These are phyloP conservation scores for Heteromeles arbutifolia DNA, from an alignment of 306 rosid species.

Conservation along the genomic window DNA sequence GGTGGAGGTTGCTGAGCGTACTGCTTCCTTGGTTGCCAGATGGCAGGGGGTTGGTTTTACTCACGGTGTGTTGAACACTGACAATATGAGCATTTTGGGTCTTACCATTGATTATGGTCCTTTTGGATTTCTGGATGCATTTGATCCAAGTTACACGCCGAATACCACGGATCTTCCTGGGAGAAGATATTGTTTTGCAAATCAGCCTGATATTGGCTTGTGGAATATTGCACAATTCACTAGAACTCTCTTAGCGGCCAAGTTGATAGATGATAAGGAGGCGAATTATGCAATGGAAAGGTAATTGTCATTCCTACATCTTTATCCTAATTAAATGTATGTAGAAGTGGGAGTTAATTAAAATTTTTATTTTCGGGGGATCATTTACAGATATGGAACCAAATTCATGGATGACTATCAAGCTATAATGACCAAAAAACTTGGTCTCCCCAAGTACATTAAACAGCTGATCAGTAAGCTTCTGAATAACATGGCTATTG, in stretches of 20 bases:
- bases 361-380: slow-evolving; percentile 18
- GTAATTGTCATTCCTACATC: slow-evolving; percentile 33
- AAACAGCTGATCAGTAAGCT: slow-evolving; percentile 86
- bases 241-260: slow-evolving; percentile 57
- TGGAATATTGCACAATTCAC: slow-evolving; percentile 91
- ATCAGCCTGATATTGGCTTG: slow-evolving; percentile 94
- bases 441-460: slow-evolving; percentile 87
- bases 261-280: slow-evolving; percentile 81
- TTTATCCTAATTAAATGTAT: neutral
- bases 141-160: slow-evolving; percentile 94
- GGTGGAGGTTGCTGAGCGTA: slow-evolving; percentile 92
- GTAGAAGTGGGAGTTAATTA: slow-evolving; percentile 1
- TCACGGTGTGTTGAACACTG: slow-evolving; percentile 97
- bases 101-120: slow-evolving; percentile 96
- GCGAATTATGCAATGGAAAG: slow-evolving; percentile 96
- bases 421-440: slow-evolving; percentile 88
- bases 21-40: slow-evolving; percentile 83
- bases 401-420: slow-evolving; percentile 96
- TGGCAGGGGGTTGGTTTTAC: slow-evolving; percentile 99
- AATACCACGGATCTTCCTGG: slow-evolving; percentile 99
- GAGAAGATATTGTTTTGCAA: slow-evolving; percentile 95
- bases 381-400: slow-evolving; percentile 70
- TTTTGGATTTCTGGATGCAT: slow-evolving; percentile 98
- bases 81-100: slow-evolving; percentile 98
- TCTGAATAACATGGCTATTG: slow-evolving; percentile 90